These are phyloP conservation scores for Auxenochlorella pyrenoidosa DNA, from an alignment of 139 green algal species.

Conservation along the genomic window DNA sequence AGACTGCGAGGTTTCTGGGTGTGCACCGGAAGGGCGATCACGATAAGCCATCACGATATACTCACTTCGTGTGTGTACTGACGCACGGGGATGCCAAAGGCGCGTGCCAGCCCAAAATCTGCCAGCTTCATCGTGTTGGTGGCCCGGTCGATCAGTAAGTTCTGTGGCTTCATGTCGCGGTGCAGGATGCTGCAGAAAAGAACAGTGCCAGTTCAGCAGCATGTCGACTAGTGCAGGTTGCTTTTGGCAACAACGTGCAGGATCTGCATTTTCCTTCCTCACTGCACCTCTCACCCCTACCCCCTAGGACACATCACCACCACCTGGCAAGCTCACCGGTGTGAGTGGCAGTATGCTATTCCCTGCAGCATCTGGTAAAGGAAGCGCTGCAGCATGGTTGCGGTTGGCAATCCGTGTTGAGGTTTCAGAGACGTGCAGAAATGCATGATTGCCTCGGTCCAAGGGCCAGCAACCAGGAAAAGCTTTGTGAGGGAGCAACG, in stretches of 20 bases:
- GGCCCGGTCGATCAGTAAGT: conserved; percentile 92
- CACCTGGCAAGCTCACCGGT: conserved; percentile 57
- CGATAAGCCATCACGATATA: no score
- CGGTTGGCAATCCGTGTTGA: no score
- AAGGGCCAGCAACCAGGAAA: background rate
- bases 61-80: conserved; percentile 95
- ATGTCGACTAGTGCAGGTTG: no score
- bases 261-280: background rate
- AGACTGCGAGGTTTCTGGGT: no score
- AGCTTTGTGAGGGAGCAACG: background rate
- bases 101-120: conserved; percentile 97
- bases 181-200: conserved; percentile 81
- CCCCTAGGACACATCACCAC: background rate
- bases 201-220: no score
- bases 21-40: no score
- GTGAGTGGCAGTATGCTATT: conserved; percentile 92
- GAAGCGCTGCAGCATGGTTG: conserved; percentile 77
- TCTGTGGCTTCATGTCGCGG: conserved; percentile 97
- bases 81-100: conserved; percentile 96
- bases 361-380: conserved; percentile 96
- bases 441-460: background rate
- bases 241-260: background rate
- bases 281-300: background rate
- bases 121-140: conserved; percentile 95
- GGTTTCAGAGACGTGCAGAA: background rate